These are phyloP conservation scores for Mortierella sp. DNA, from an alignment of 371 early-diverging fungal species.

Conservation along the genomic window DNA sequence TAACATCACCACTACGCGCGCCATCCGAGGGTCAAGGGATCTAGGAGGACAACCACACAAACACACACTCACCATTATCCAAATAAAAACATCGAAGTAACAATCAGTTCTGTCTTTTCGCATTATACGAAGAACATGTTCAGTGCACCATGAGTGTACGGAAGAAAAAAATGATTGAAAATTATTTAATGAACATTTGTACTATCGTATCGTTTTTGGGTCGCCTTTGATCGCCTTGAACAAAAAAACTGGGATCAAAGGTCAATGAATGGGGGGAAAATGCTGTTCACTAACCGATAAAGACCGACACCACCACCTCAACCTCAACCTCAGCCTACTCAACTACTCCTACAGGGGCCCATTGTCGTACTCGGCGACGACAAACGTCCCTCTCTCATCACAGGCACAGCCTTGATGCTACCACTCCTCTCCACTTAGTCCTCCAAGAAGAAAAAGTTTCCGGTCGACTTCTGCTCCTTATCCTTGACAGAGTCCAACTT, in stretches of 20 bases:
- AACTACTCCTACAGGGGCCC: not conserved
- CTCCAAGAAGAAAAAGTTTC: constrained; percentile 96
- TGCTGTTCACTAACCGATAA: constrained; percentile 3
- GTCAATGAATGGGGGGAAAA: not conserved
- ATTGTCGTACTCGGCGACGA: not conserved
- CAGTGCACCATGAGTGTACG: too few species aligned
- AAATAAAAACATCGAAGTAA: constrained; percentile 1
- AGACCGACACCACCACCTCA: not conserved
- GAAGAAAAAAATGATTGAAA: not conserved
- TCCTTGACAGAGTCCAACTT: constrained; percentile 98
- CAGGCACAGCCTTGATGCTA: not conserved
- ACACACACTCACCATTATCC: not conserved
- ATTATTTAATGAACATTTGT: not conserved
- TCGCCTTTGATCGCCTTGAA: constrained; percentile 2
- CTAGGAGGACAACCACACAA: not conserved
- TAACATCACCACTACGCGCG: not conserved
- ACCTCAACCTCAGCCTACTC: too few species aligned
- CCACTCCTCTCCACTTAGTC: constrained; percentile 61
- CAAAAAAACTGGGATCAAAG: not conserved
- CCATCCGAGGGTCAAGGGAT: constrained; percentile 16
- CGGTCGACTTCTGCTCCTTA: constrained; percentile 96
- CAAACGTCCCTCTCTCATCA: not conserved
- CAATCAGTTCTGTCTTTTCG: too few species aligned
- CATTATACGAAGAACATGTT: too few species aligned
- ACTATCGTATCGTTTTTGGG: not conserved